These are phyloP conservation scores for Dactylis glomerata DNA, from an alignment of 176 grass and related monocot species.

Conservation along the genomic window DNA sequence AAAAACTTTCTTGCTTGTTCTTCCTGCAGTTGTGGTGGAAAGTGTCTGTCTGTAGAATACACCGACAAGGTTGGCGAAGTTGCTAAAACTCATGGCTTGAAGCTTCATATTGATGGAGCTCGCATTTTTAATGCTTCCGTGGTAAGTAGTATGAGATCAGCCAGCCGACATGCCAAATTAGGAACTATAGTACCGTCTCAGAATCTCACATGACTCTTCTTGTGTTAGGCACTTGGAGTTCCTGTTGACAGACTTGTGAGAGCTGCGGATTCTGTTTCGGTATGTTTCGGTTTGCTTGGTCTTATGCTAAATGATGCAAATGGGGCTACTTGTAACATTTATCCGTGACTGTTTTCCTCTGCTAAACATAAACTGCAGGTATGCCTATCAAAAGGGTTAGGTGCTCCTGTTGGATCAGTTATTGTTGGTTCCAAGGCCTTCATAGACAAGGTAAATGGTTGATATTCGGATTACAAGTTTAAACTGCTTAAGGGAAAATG, in stretches of 20 bases:
- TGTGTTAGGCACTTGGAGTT: conserved; percentile 70
- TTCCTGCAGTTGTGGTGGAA: conserved; percentile 81
- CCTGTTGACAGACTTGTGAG: conserved; percentile 79
- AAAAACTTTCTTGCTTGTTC: background rate
- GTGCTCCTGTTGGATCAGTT: conserved; percentile 85
- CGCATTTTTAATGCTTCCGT: conserved; percentile 96
- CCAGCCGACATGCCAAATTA: too few species aligned
- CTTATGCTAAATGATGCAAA: background rate
- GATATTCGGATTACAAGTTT: background rate
- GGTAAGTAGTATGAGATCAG: conserved; percentile 45
- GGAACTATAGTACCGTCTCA: background rate
- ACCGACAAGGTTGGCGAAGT: conserved; percentile 76
- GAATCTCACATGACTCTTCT: background rate
- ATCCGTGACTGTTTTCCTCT: background rate
- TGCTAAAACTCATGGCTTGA: conserved; percentile 64
- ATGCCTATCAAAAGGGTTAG: conserved; percentile 91
- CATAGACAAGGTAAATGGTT: conserved; percentile 59
- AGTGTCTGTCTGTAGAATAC: conserved; percentile 70
- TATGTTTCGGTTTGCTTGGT: conserved; percentile 29
- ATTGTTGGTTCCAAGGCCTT: conserved; percentile 69
- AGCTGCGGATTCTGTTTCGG: conserved; percentile 88
- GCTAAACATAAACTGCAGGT: conserved; percentile 38
- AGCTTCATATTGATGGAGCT: conserved; percentile 92
- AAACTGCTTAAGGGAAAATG: background rate
- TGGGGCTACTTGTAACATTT: too few species aligned